phyloP scores from a whole-genome alignment of 2,329 filamentous ascomycete species.

The Corniculantispora saksenae region DNA sequence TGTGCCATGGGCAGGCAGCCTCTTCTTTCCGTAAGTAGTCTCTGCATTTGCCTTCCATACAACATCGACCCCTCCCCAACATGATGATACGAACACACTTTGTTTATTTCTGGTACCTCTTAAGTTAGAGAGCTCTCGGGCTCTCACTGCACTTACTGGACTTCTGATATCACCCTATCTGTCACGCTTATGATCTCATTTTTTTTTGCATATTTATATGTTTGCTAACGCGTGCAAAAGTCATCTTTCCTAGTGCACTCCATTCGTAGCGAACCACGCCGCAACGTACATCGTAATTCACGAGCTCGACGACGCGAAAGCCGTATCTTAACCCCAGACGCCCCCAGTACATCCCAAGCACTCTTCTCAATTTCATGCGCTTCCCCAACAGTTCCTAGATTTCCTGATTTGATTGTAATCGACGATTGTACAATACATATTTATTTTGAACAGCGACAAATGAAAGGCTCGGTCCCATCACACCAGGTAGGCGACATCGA shows the following conservation, averaged over 20 bases:
- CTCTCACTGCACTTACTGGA: constrained; percentile 78
- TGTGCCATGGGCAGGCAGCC: not conserved
- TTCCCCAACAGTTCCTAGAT: constrained; percentile 6
- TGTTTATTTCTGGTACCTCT: constrained; percentile 95
- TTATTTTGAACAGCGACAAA: constrained; percentile 13
- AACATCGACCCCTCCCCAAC: constrained; percentile 27
- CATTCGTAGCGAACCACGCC: not conserved
- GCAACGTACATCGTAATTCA: not conserved
- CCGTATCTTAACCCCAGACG: not conserved
- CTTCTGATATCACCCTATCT: constrained; percentile 63
- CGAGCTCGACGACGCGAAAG: not conserved
- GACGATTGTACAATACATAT: constrained; percentile 15
- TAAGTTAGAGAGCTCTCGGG: constrained; percentile 72
- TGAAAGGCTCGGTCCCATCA: not conserved
- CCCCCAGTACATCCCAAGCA: not conserved
- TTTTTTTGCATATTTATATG: not conserved
- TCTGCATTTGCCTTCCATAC: not conserved
- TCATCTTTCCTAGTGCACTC: not conserved
- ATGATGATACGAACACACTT: constrained; percentile 71
- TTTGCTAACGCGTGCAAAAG: not conserved
- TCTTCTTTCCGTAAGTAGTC: constrained; percentile 8
- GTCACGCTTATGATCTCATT: not conserved
- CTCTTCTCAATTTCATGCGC: not conserved
- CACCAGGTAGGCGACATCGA: not conserved
- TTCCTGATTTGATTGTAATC: constrained; percentile 7